Base-by-base conservation (phyloP, 305 asterid genomes). In the Rubia peregrina region DNA sequence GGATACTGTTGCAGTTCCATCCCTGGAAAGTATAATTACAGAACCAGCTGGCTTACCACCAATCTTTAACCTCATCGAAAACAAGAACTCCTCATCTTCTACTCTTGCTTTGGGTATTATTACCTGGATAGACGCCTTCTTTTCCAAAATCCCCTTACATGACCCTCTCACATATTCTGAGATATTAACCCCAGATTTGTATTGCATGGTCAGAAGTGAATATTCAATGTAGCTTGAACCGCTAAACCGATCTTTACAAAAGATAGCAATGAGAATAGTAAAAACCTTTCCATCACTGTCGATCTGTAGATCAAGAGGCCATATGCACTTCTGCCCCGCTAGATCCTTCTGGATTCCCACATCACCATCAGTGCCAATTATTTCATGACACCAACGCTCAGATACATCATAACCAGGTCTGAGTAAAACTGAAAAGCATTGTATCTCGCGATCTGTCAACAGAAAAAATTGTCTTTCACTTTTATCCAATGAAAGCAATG, bases 31-130 rank as follows among this genome's bases (percentile, higher is more conserved):
- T 84, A 92, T 86, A 78, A 84, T 70, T 69, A 87, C 94, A 77
- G 98, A 92, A 68, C 97, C 96, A 74, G 92, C 84, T 79, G 98
- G 96, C 75, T 84, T 90, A 46, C 98, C 98, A 71, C 98, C 98
- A 46, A 86, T 80, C 77, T 84, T 92, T 71, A 90, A 73, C 81
- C 89, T 88, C 95, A 92, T 92, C 41, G 90, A 92, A 79, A 92
- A 92, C 78, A 92, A 83, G 74, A 84, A 82, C 60, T 92, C 96
- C 77, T 92, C 97, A 59, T 83, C 96, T 80, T 92, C 98, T 64
- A 88, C 90, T 78, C 96, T 85, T 75, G 96, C 98, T 89, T 92
- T 92, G 71, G 97, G 97, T 77, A 90, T 83, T 79, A 92, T 89
- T 75, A 92, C 98, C 84, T 87, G 97, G 82, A 83, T 81, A 33